These are phyloP conservation scores for Acacia concinna DNA, from an alignment of 331 rosid genomes.

Conservation along the genomic window DNA sequence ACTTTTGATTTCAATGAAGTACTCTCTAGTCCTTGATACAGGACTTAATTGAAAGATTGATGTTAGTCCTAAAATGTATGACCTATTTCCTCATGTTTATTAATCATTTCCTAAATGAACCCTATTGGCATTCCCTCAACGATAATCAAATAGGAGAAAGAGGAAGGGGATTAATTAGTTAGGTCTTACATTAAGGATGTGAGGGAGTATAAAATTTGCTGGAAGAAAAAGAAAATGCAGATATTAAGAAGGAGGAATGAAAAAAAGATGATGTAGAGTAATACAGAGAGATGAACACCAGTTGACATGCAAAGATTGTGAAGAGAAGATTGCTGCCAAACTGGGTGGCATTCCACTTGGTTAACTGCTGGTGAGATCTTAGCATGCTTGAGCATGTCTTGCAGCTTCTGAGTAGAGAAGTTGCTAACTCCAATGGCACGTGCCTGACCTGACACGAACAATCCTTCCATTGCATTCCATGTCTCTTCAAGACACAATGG, in stretches of 20 bases:
- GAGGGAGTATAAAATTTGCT: background rate
- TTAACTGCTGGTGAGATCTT: conserved; percentile 75
- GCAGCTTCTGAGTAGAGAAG: conserved; percentile 20
- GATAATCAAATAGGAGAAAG: no score
- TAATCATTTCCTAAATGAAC: no score
- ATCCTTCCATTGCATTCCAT: conserved; percentile 85
- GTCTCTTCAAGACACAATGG: conserved; percentile 34
- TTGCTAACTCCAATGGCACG: conserved; percentile 58
- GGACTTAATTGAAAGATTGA: no score
- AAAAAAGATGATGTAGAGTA: conserved; percentile 18
- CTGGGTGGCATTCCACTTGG: conserved; percentile 62
- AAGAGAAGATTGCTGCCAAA: conserved; percentile 50
- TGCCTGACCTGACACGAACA: conserved; percentile 65
- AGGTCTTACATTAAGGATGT: no score
- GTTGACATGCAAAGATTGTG: conserved; percentile 50
- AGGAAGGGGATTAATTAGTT: no score
- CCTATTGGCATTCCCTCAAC: no score
- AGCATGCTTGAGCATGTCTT: conserved; percentile 58
- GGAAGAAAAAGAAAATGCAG: background rate
- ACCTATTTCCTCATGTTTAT: no score
- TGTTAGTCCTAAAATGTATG: no score
- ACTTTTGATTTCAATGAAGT: background rate
- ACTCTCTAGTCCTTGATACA: no score
- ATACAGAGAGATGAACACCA: conserved; percentile 67
- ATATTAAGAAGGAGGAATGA: background rate